A percentile compares a stretch with the other conserved stretches of the same genome.
These are phyloP conservation scores for Russula lepida DNA, from an alignment of 768 basidiomycete genomes.

Conservation along the genomic window DNA sequence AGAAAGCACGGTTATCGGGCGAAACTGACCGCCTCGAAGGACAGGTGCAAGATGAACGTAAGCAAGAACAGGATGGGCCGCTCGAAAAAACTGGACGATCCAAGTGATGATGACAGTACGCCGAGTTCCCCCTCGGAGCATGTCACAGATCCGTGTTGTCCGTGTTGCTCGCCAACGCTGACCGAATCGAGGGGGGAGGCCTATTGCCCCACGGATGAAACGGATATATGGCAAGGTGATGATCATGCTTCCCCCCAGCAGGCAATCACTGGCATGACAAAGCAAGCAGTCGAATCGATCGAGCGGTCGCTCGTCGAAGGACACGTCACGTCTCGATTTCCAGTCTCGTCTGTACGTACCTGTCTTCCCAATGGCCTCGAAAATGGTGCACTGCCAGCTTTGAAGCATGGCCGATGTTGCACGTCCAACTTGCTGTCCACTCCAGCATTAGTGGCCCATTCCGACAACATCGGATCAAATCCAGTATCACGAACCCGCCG, in stretches of 20 bases:
- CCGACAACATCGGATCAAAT: background rate
- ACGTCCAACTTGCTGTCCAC: background rate
- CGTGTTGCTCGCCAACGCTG: background rate
- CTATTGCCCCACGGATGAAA: background rate
- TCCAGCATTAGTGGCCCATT: background rate
- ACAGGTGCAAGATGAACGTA: background rate
- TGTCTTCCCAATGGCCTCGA: background rate
- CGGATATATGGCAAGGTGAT: background rate
- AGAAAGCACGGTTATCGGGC: constrained; percentile 15
- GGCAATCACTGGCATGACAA: background rate
- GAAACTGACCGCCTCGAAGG: constrained; percentile 10
- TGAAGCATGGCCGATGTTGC: constrained; percentile 2
- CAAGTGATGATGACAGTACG: background rate
- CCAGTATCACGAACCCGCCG: background rate
- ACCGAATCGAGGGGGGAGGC: background rate
- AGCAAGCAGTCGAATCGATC: background rate
- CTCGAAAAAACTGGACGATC: background rate
- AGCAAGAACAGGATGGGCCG: background rate
- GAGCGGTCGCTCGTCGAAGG: background rate
- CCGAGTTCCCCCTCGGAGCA: background rate
- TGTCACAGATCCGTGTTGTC: background rate
- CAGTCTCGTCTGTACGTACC: constrained; percentile 4
- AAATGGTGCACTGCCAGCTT: background rate
- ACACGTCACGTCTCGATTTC: constrained; percentile 12
- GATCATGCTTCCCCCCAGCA: background rate